Evolutionary conservation across 2,329 filamentous ascomycete genomes (phyloP).

Genomic region (Botryotinia globosa): DNA sequence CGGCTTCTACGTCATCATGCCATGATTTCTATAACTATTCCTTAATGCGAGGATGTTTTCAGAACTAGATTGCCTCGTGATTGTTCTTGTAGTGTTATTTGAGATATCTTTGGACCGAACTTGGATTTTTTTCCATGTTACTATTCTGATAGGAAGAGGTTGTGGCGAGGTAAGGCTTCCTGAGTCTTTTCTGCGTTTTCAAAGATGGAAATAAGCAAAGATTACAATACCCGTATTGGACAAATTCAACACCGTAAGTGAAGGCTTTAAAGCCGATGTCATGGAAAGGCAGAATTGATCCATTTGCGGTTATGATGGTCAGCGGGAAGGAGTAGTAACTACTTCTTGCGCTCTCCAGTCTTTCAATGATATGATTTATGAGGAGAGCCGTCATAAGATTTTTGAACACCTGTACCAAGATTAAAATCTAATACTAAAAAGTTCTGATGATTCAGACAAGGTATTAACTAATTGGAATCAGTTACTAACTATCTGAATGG

Average conservation of each 20-base stretch:
- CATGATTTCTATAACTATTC: background rate
- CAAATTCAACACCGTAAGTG: background rate
- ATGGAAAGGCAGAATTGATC: background rate
- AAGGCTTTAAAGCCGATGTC: background rate
- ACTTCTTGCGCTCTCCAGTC: background rate
- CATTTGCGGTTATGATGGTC: background rate
- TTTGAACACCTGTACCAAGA: background rate
- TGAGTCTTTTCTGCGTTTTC: background rate
- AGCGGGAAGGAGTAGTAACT: background rate
- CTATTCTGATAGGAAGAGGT: background rate
- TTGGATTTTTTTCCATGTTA: background rate
- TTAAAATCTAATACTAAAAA: rapidly evolving
- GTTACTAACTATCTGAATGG: no score
- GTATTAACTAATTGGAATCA: background rate
- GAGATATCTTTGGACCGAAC: background rate
- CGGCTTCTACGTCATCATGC: background rate
- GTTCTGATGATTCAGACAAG: background rate
- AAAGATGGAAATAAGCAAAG: background rate
- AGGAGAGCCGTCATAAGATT: background rate
- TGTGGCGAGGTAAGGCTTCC: background rate
- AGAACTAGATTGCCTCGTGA: background rate
- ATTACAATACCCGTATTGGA: background rate
- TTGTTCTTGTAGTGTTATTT: background rate
- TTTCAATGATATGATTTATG: background rate
- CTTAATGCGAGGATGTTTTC: background rate